Evolutionary conservation across 352 stramenopile species (phyloP), one percentile per base, ranked within the genome.

Genomic region (Phytopythium aichiense): DNA sequence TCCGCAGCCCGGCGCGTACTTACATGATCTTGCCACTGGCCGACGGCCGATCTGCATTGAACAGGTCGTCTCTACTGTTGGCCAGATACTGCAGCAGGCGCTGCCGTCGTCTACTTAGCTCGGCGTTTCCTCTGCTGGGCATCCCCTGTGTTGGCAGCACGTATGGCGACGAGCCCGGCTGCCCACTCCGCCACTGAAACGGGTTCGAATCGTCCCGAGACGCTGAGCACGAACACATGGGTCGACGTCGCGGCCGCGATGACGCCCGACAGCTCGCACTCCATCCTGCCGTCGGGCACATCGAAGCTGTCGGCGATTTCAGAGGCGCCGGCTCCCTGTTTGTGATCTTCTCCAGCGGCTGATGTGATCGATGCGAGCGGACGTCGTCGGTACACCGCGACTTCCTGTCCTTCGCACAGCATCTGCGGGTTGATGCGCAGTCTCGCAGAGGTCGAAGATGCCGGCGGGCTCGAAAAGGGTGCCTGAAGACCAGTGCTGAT

Each of bases 331-430:
- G 38, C 15, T 8, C 6, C 38, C 38, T 45, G 9, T 4, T 42
- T 7, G 12, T 15, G 38, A 52, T 54, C 67, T 37, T 68, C 62
- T 11, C 50, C 42, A 7, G 23, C 49, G 28, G 60, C 49, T 49
- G 13, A 28, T 48, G 28, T 48, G 16, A 22, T 31, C n/a, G 20
- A 31, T 58, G 58, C 53, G 25, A 43, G 40, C 45, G 25, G 28
- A 13, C 68, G 58, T 9, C 62, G 64, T 43, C 61, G 61, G 35
- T 74, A 81, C 42, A 90, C 76, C 6, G 76, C 65, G 4, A 90
- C 64, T 22, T 79, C 55, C 28, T 88, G 76, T n/a, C 81, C 81
- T 60, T 88, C 81, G 43, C 81, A 72, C 42, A 89, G 64, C 69
- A 85, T 73, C 23, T 49, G 58, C 16, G 76, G 76, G 43, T 84